Base-by-base conservation (phyloP, 129 eudicot species). In the Apium graveolens region DNA sequence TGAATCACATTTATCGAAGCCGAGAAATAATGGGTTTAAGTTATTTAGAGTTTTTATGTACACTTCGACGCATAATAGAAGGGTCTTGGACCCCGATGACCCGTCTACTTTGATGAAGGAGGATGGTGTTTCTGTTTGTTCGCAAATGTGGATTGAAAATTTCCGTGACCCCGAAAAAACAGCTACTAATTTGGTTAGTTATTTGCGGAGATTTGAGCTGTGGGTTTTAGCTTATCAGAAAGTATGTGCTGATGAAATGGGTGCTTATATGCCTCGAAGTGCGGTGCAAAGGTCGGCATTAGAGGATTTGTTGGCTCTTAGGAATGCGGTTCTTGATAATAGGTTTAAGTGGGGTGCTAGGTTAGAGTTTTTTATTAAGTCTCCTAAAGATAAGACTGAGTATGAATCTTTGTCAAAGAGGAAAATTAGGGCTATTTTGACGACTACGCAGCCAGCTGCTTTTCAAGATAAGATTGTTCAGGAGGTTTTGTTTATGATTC, bases 391-490 rank as follows among this genome's bases (percentile, higher is more conserved):
- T 76, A 92, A 90, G 80, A 86, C 90, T 3, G 91, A 86, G 38
- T 86, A 85, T 21, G 91, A 88, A 13, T 88, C 95, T 0, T 70
- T 88, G 62, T 92, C 97, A 4, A 92, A 88, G 81, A 81, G 96
- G 49, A 92, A 88, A 70, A 82, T 92, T 79, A 85, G 88, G 88
- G 96, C 91, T 17, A 82, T 91, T 46, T 77, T 90, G 87, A 91
- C 93, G 0, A 89, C 97, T 3, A 84, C 90, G 0, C 92, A 84
- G 78, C 88, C 92, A 16, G 48, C 86, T 27, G 89, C 97, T 24
- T 96, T 96, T 85, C 99, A 96, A 72, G 97, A 96, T 82, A 80
- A 83, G 87, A 83, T 96, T 69, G 97, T 96, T 53, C 99, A 96
- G 82, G 99, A 96, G 83, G 97, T 96, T 45, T 80, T 96, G 86